Base-by-base conservation (phyloP, 1,284 basidiomycete genomes). In the Boletus mariae region DNA sequence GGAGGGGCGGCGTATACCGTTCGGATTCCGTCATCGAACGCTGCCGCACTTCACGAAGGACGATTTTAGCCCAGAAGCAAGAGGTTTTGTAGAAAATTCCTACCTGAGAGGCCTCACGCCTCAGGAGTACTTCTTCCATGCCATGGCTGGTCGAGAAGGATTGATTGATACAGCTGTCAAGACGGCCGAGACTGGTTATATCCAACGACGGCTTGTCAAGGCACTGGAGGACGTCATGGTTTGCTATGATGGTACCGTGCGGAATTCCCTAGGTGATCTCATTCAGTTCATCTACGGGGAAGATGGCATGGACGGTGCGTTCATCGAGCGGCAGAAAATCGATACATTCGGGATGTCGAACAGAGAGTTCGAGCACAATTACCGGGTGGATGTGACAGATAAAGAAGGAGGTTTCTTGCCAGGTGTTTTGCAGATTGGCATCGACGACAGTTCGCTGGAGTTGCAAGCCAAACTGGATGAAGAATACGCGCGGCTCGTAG, bases 121-220 rank as follows among this genome's bases (percentile, higher is more conserved):
- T 0, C 95, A 98, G 64, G 97, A 99, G 70, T 99, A 95, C 81
- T 99, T 99, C 82, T 99, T 99, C 86, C 97, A 99, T 74, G 97
- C 97, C 52, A 99, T 99, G 97, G 96, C 96, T 65, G 97, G 97
- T 76, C 90, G 97, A 66, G 97, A 99, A 73, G 97, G 97, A 82
- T 76, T 99, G 50, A 98, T 99, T 64, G 97, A 99, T 20, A 20
- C 20, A 20, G 20, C 20, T 20, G 20, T 20, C 20, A 20, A 20
- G 20, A 20, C 20, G 20, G 20, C 20, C 20, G 20, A 20, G 20
- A 20, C 20, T 20, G 20, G 20, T 20, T 20, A 20, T 20, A 20
- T 20, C 20, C 20, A 20, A 20, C 20, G 20, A 20, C 20, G 20
- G 20, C 20, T 20, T 20, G 20, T 20, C 20, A 20, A 20, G 2